Conservation (phyloP, 805 yeast species). For the Nakazawaea pomicola region DNA sequence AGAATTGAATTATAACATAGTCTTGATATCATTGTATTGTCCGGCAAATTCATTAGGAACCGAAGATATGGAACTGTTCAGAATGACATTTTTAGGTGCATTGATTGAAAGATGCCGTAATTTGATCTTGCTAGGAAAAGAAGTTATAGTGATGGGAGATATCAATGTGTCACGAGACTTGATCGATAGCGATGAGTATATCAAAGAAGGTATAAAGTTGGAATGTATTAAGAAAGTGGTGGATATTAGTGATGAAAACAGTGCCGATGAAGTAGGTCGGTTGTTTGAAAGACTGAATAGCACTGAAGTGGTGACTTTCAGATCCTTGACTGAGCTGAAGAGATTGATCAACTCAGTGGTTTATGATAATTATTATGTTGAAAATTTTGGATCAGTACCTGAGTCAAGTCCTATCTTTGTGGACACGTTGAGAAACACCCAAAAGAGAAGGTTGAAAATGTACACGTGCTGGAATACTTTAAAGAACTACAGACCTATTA, state of each 20-base stretch:
- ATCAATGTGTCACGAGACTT: slow-evolving; percentile 76
- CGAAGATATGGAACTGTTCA: slow-evolving; percentile 56
- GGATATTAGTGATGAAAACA: slow-evolving; percentile 13
- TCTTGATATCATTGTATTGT: slow-evolving; percentile 70
- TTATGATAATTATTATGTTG: slow-evolving; percentile 17
- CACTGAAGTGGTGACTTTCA: slow-evolving; percentile 27
- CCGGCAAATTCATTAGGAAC: slow-evolving; percentile 85
- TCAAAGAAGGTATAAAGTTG: slow-evolving; percentile 39
- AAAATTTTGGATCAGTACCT: not conserved
- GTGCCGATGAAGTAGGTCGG: slow-evolving; percentile 15
- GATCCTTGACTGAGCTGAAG: slow-evolving; percentile 36
- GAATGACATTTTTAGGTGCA: slow-evolving; percentile 52
- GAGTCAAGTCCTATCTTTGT: slow-evolving; percentile 35
- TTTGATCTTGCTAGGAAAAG: slow-evolving; percentile 52
- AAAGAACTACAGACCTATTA: slow-evolving; percentile 69
- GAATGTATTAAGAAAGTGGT: slow-evolving; percentile 24
- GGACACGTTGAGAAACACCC: slow-evolving; percentile 54
- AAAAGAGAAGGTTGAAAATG: slow-evolving; percentile 56
- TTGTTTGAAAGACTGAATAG: slow-evolving; percentile 33
- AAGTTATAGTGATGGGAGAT: slow-evolving; percentile 83
- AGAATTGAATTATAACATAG: slow-evolving; percentile 61
- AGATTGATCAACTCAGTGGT: slow-evolving; percentile 40
- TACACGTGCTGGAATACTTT: slow-evolving; percentile 92
- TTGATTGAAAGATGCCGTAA: slow-evolving; percentile 59
- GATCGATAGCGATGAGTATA: slow-evolving; percentile 75